A percentile compares a stretch with the other conserved stretches of the same genome.
Conservation (phyloP, 2,329 filamentous ascomycete genomes). For the Aspergillus costaricaensis region DNA sequence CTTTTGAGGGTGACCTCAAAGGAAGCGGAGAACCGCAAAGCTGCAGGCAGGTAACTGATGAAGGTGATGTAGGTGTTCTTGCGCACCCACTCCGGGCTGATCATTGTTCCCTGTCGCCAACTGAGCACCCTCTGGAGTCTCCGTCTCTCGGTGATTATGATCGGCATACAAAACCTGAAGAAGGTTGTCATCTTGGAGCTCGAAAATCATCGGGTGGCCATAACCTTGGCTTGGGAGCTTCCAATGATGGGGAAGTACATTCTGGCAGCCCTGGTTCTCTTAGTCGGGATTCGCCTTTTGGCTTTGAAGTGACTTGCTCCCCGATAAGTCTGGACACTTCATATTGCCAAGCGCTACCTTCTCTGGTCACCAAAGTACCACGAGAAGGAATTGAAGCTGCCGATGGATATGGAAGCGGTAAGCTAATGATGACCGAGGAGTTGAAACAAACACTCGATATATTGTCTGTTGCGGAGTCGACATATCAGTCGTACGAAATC, state of each 20-base stretch:
- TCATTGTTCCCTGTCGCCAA: neutral
- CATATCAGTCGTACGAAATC: neutral
- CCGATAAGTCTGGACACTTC: neutral
- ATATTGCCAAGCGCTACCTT: neutral
- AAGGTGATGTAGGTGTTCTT: neutral
- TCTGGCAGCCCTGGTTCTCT: neutral
- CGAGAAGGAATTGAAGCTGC: neutral
- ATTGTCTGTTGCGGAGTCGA: neutral
- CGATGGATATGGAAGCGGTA: neutral
- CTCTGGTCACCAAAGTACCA: neutral
- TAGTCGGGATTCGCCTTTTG: no score
- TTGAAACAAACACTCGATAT: neutral
- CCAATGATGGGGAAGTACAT: neutral
- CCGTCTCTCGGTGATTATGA: neutral
- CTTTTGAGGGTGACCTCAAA: no score
- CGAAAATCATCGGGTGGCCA: no score
- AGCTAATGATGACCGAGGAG: neutral
- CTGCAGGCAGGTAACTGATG: neutral
- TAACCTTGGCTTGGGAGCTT: no score
- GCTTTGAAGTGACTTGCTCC: no score
- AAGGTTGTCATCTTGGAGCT: no score
- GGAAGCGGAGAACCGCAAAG: neutral
- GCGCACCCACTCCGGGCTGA: neutral
- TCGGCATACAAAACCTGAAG: neutral
- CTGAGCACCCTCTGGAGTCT: no score